These are phyloP conservation scores for Boletus rubescentipes DNA, from an alignment of 768 basidiomycete species.

Conservation along the genomic window DNA sequence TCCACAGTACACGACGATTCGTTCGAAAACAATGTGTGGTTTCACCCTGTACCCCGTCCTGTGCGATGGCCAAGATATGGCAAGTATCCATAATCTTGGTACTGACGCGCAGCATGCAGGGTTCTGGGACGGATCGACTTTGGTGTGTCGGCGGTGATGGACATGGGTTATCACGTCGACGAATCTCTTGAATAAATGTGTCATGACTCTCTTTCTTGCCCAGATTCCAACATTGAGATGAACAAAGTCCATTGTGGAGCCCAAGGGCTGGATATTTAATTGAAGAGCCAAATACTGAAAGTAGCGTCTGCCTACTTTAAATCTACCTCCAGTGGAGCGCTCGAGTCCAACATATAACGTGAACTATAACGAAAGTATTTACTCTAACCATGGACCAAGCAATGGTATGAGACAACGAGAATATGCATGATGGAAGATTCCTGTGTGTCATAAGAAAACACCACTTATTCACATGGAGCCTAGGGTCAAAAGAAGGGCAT, in stretches of 20 bases:
- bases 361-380: constrained; percentile 25
- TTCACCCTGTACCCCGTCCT: neutral
- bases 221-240: neutral
- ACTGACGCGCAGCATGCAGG: neutral
- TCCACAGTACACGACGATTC: too few species aligned
- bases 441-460: constrained; percentile 18
- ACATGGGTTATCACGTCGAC: neutral
- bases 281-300: neutral
- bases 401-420: constrained; percentile 3
- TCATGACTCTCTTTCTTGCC: too few species aligned
- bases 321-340: neutral
- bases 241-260: neutral
- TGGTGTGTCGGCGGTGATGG: neutral
- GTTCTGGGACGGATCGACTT: neutral
- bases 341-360: constrained; percentile 20
- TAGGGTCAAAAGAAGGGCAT: constrained; percentile 9
- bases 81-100: neutral
- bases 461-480: constrained; percentile 13
- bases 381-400: constrained; percentile 13
- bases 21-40: neutral
- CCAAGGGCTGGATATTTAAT: neutral
- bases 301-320: constrained; percentile 3
- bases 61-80: neutral
- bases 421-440: constrained; percentile 4
- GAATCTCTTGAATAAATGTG: too few species aligned